Evolutionary conservation across 768 basidiomycete genomes (phyloP), one percentile per base, ranked within the genome.

Genomic region (Pholiota molesta): DNA sequence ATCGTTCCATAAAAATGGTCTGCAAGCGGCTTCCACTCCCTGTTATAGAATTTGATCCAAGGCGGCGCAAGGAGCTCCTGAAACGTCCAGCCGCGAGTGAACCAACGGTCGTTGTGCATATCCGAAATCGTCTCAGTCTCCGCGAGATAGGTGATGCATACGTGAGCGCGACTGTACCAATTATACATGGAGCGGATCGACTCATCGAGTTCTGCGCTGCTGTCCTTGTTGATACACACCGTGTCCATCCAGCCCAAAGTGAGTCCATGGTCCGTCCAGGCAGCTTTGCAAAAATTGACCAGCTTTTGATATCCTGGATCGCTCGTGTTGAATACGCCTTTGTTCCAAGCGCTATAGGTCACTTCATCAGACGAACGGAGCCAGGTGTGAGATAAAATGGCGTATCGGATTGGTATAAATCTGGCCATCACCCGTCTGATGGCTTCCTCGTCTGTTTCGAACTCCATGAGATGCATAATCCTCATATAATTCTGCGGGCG

Each of bases 171-270:
- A 2, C 33, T 0, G 17, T 53, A 53, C 53, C 53, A 55, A 3
- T 7, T 13, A 23, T 40, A 55, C 53, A 55, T 55, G 11, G 53
- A 55, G 13, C 35, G 35, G 6, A 55, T 55, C 5, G 53, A 55
- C 39, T 55, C 53, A 29, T 55, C 53, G 19, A 55, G 53, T 23
- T 55, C 53, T 14, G 53, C 39, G 35, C 53, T 55, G 35, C 53
- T 55, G 14, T 55, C 53, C 26, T 55, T 55, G 35, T 55, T 55
- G 19, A 55, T 55, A n/a, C 35, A 55, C 13, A 55, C 53, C 21
- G 53, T 55, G 16, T 55, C 53, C 53, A 55, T 55, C 53, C 53
- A 55, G 1, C 35, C 35, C 11, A 55, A 17, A 5, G 21, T 2
- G 3, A 55, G 19, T 13, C 26, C 16, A 19, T 55, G 53, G 0